These are phyloP conservation scores for Xylaria sp. DNA, from an alignment of 2,329 filamentous ascomycete species.

Conservation along the genomic window DNA sequence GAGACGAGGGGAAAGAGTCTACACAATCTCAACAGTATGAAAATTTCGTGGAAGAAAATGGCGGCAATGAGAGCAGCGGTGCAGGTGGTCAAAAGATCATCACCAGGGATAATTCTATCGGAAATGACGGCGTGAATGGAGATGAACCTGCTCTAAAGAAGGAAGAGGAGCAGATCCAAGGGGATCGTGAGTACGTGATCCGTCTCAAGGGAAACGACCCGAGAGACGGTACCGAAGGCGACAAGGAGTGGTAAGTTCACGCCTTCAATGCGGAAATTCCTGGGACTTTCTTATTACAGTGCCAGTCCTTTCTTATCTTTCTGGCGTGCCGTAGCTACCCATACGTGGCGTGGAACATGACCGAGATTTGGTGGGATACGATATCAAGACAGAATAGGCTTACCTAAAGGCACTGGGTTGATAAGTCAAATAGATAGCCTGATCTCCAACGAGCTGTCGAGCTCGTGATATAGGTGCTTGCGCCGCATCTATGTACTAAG, in stretches of 20 bases:
- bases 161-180: slow-evolving; percentile 9
- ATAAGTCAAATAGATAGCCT: not conserved
- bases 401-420: not conserved
- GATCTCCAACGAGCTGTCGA: not conserved
- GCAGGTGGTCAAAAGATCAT: not conserved
- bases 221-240: not conserved
- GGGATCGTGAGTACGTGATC: slow-evolving; percentile 11
- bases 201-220: slow-evolving; percentile 23
- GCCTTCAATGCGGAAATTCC: not conserved
- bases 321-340: not conserved
- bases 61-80: not conserved
- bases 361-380: not conserved
- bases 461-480: not conserved
- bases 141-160: not conserved
- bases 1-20: not conserved
- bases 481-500: not conserved
- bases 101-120: not conserved
- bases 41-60: not conserved
- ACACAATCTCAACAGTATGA: not conserved
- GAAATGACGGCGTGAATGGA: not conserved
- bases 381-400: not conserved
- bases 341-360: not conserved
- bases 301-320: not conserved
- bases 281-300: not conserved
- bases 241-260: not conserved